Base-by-base conservation (phyloP, 768 basidiomycete species). In the Boletus reticuloceps region DNA sequence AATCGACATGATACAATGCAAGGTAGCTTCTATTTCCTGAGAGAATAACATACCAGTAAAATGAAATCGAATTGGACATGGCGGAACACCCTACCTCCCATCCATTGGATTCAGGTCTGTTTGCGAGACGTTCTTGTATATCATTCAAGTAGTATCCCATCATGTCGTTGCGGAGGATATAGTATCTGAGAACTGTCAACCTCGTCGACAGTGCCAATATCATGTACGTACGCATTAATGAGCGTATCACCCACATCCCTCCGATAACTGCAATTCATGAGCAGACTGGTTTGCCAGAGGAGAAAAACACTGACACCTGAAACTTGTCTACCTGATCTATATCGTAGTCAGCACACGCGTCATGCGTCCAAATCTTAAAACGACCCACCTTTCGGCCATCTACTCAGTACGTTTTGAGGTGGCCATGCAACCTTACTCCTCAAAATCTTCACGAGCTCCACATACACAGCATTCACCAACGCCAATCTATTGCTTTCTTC, bases 221-320 rank as follows among this genome's bases (percentile, higher is more conserved):
- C 40, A 4, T 17, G 19, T 19, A 76, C 87, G 51, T 72, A 93
- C 89, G 91, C 90, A 61, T 94, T 94, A 56, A 94, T 86, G 14
- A 94, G 77, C 1, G 89, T 91, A 71, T 94, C 92, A 1, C 91
- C 92, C 25, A 92, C 84, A 55, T 94, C 91, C 58, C 91, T 75
- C 60, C 92, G 84, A 72, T 91, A 94, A 31, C 89, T 91, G 58
- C 11, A 57, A 53, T 44, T 53, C 13, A 19, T 64, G 22, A 61
- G 46, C 40, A 47, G 9, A 27, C 16, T 38, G 25, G 48, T 8
- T 10, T 20, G 20, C 10, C 20, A 38, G 38, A 43, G 19, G 20
- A 3, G 29, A 22, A 32, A 22, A 32, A 40, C 42, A 76, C 86
- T 67, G 61, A 91, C 89, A 87, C 82, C 68, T 84, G 82, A 67